Conservation (phyloP, 495 filamentous ascomycete species). For the Hamigera avellanea region DNA sequence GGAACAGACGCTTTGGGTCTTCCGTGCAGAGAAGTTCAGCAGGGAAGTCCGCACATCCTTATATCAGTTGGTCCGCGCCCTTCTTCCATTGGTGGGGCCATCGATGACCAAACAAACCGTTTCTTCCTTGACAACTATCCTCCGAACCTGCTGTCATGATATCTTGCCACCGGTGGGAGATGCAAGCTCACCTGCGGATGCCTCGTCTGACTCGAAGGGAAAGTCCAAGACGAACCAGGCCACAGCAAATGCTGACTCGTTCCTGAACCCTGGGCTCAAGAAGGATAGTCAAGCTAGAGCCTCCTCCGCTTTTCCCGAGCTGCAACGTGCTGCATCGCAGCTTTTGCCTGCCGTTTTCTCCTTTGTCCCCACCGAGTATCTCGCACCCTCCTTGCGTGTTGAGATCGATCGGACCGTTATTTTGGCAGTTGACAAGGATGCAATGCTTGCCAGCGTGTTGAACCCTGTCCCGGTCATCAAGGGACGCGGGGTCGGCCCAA, state of each 20-base stretch:
- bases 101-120: slow-evolving; percentile 51
- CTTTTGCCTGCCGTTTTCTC: slow-evolving; percentile 53
- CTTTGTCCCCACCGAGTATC: slow-evolving; percentile 45
- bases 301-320: slow-evolving; percentile 12
- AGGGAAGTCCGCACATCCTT: slow-evolving; percentile 44
- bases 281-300: slow-evolving; percentile 12
- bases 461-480: slow-evolving; percentile 54
- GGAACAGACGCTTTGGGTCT: slow-evolving; percentile 58
- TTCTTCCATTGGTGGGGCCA: slow-evolving; percentile 51
- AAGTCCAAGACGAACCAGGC: slow-evolving; percentile 24
- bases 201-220: slow-evolving; percentile 19
- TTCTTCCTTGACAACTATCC: slow-evolving; percentile 40
- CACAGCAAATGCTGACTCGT: slow-evolving; percentile 43
- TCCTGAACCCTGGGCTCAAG: slow-evolving; percentile 30
- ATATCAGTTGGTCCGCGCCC: slow-evolving; percentile 43
- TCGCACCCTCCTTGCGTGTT: slow-evolving; percentile 52
- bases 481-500: slow-evolving; percentile 44
- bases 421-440: slow-evolving; percentile 47
- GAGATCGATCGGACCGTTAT: slow-evolving; percentile 72
- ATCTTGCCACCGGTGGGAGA: slow-evolving; percentile 37
- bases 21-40: slow-evolving; percentile 46
- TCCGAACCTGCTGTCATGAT: slow-evolving; percentile 54
- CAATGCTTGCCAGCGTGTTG: slow-evolving; percentile 68
- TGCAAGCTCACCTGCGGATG: slow-evolving; percentile 13
- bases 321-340: slow-evolving; percentile 35